Conservation (phyloP, 129 eudicot species). For the Arctium lappa region DNA sequence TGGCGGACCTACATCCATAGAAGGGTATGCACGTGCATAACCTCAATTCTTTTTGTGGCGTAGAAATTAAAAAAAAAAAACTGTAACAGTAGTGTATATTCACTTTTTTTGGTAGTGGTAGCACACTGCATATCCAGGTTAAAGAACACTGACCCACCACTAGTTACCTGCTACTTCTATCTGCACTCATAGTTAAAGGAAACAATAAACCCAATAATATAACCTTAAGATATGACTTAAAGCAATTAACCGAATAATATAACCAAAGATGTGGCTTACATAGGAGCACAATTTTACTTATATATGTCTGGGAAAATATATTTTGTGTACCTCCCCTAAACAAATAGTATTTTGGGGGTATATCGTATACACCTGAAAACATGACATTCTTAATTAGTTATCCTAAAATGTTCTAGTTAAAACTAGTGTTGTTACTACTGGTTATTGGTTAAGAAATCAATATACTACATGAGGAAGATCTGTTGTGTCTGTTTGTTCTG, state of each 20-base stretch:
- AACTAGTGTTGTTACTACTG: neutral
- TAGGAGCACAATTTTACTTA: neutral
- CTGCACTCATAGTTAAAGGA: neutral
- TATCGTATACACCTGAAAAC: neutral
- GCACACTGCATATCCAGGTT: too few species aligned
- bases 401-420: neutral
- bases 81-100: neutral
- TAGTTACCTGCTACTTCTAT: neutral
- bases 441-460: neutral
- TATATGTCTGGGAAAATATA: neutral
- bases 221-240: neutral
- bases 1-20: neutral
- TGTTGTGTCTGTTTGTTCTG: slow-evolving; percentile 11
- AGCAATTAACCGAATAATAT: too few species aligned
- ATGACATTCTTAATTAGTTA: neutral
- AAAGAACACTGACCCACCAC: neutral
- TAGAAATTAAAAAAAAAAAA: neutral
- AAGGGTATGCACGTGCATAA: neutral
- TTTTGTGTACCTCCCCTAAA: neutral
- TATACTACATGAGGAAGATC: neutral
- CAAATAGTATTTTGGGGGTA: neutral
- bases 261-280: neutral
- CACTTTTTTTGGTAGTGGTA: neutral
- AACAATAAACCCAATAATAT: neutral
- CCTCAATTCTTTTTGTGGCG: neutral